These are phyloP conservation scores for Aureobasidium lini DNA, from an alignment of 2,329 filamentous ascomycete species.

Conservation along the genomic window DNA sequence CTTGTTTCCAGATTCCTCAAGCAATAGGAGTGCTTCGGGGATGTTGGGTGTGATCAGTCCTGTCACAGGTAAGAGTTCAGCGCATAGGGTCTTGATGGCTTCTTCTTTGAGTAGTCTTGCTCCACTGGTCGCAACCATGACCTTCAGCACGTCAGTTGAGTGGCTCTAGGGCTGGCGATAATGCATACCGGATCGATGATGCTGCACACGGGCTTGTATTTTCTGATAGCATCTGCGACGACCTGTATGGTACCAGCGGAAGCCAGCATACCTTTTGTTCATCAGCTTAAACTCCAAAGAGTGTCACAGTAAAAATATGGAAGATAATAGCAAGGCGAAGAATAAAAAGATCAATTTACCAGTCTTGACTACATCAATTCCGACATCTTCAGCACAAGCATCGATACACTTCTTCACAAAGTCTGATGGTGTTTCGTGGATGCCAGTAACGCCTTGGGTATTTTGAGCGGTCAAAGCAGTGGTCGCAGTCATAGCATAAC, in stretches of 20 bases:
- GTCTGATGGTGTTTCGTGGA: constrained; percentile 68
- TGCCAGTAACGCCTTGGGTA: constrained; percentile 72
- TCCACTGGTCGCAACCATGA: constrained; percentile 86
- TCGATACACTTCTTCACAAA: constrained; percentile 84
- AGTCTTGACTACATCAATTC: constrained; percentile 84
- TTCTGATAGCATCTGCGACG: constrained; percentile 56
- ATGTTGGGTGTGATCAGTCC: constrained; percentile 71
- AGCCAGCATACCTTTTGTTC: constrained; percentile 69
- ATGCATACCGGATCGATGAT: constrained; percentile 67
- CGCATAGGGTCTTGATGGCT: constrained; percentile 55
- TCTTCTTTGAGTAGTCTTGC: constrained; percentile 58
- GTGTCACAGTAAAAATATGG: no score
- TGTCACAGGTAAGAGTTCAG: constrained; percentile 55
- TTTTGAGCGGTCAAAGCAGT: constrained; percentile 96
- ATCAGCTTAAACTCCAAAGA: background rate
- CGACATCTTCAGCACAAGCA: constrained; percentile 74
- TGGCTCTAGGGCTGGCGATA: background rate
- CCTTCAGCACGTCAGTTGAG: constrained; percentile 42
- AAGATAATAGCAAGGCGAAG: background rate
- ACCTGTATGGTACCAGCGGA: constrained; percentile 61
- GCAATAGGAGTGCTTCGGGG: constrained; percentile 62
- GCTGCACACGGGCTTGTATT: constrained; percentile 49
- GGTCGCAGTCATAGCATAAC: constrained; percentile 93
- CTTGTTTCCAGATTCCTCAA: constrained; percentile 45
- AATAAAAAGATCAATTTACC: constrained; percentile 47